Base-by-base conservation (phyloP, 345 rosid genomes). In the Mercurialis annua region DNA sequence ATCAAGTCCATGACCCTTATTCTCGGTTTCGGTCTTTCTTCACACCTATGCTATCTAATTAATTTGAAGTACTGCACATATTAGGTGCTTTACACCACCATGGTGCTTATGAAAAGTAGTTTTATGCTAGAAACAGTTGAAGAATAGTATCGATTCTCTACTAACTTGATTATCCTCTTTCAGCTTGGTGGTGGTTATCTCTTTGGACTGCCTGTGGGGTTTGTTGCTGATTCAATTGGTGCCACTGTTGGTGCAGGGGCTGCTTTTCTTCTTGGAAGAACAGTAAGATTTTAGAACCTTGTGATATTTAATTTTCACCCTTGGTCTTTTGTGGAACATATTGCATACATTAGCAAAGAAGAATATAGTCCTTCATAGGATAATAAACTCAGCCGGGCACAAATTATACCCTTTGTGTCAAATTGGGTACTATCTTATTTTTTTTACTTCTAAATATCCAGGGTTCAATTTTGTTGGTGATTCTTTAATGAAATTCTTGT, bases 151-250 rank as follows among this genome's bases (percentile, higher is more conserved):
- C 6, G 27, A 61, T 42, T 26, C 21, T 65, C 40, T 6, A 34
- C 36, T 70, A 38, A 70, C 29, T 65, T 64, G 73, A 51, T 69
- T 20, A 72, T 31, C 73, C 48, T 80, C 60, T 73, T 83, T 58
- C 85, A 94, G 99, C 86, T 94, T 69, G 99, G 99, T 67, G 99
- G 99, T 59, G 99, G 99, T 58, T 94, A 94, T 80, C 96, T 94
- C 75, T 94, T 89, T 73, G 99, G 99, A 47, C 81, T 91, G 61
- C 96, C 92, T 17, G 78, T 91, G 77, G 99, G 99, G 43, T 91
- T 94, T 73, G 74, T 94, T 69, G 92, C 97, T 3, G 99, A 94
- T 84, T 94, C 99, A 10, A 78, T 94, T 33, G 99, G 99, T 55
- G 96, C 98, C 55, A 85, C 97, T 20, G 44, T 89, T 69, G 99